A percentile compares a stretch with the other conserved stretches of the same genome.
phyloP scores from a whole-genome alignment of 495 filamentous ascomycete species.

The Aspergillus coremiiformis region DNA sequence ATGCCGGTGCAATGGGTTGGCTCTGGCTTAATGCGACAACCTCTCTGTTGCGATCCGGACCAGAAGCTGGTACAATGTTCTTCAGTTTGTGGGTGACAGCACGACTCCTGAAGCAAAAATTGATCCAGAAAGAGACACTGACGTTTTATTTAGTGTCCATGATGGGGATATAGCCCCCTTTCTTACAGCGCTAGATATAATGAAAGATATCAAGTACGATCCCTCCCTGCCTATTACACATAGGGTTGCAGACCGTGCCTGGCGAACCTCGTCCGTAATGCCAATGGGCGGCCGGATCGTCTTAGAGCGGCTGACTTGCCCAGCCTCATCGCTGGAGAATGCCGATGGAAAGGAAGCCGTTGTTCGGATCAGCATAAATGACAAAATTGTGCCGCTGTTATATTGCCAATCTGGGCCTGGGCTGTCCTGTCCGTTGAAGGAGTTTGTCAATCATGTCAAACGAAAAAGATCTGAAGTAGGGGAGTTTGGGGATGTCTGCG shows the following conservation, averaged over 20 bases:
- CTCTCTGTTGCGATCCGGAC: conserved; percentile 41
- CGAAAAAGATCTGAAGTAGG: conserved; percentile 21
- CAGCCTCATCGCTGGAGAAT: conserved; percentile 2
- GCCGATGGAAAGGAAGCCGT: conserved; percentile 18
- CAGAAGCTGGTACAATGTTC: conserved; percentile 43
- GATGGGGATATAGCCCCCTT: conserved; percentile 54
- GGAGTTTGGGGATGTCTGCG: conserved; percentile 28
- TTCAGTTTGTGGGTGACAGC: conserved; percentile 47
- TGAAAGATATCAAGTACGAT: conserved; percentile 34
- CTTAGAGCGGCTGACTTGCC: conserved; percentile 47
- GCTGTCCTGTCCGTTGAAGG: conserved; percentile 41
- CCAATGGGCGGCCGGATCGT: conserved; percentile 55
- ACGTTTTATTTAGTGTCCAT: conserved; percentile 39
- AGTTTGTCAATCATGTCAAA: conserved; percentile 38
- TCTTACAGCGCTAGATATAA: conserved; percentile 46
- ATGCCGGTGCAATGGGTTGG: conserved; percentile 52
- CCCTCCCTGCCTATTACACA: conserved; percentile 38
- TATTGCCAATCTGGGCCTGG: conserved; percentile 47
- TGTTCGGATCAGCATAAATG: conserved; percentile 53
- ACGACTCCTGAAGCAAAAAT: background rate
- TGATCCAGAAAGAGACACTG: background rate
- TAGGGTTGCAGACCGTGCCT: conserved; percentile 35
- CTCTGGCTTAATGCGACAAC: conserved; percentile 56
- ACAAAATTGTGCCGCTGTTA: conserved; percentile 47
- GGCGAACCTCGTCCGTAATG: conserved; percentile 48